These are phyloP conservation scores for Eremochloa ophiuroides DNA, from an alignment of 176 grass and related monocot genomes.

Conservation along the genomic window DNA sequence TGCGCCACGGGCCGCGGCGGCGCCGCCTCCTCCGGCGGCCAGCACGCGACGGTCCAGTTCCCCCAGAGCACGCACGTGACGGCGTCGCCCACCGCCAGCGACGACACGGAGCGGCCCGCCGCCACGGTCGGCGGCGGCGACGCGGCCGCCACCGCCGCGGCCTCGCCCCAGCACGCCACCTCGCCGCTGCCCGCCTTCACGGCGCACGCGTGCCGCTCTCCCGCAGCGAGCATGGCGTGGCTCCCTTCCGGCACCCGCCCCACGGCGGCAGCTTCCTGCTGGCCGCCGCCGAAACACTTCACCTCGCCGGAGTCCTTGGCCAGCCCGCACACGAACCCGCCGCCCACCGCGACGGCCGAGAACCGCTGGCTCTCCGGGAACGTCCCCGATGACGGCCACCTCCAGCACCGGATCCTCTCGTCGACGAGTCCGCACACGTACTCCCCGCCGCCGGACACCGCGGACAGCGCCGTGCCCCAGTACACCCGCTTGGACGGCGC, in stretches of 20 bases:
- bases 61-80: conserved; percentile 56
- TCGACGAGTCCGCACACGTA: conserved; percentile 54
- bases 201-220: conserved; percentile 69
- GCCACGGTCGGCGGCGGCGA: neutral
- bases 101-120: conserved; percentile 23
- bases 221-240: conserved; percentile 49
- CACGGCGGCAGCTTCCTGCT: conserved; percentile 15
- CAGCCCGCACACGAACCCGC: conserved; percentile 75
- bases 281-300: conserved; percentile 43
- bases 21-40: conserved; percentile 42
- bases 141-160: conserved; percentile 23
- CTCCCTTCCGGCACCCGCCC: conserved; percentile 37
- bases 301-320: conserved; percentile 35
- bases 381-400: conserved; percentile 30
- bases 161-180: conserved; percentile 66
- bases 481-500: conserved; percentile 60
- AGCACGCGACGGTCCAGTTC: conserved; percentile 60
- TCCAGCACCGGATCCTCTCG: conserved; percentile 59
- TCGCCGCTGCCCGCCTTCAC: neutral
- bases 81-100: conserved; percentile 59
- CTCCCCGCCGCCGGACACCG: conserved; percentile 65
- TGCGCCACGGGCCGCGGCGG: conserved; percentile 13
- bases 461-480: conserved; percentile 38
- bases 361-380: conserved; percentile 21
- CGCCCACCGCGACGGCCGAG: conserved; percentile 59